Percentiles rank a stretch among this genome's conserved stretches.
Evolutionary conservation across 1,284 basidiomycete genomes (phyloP).

Genomic region (Sanguinoderma infundibulare): DNA sequence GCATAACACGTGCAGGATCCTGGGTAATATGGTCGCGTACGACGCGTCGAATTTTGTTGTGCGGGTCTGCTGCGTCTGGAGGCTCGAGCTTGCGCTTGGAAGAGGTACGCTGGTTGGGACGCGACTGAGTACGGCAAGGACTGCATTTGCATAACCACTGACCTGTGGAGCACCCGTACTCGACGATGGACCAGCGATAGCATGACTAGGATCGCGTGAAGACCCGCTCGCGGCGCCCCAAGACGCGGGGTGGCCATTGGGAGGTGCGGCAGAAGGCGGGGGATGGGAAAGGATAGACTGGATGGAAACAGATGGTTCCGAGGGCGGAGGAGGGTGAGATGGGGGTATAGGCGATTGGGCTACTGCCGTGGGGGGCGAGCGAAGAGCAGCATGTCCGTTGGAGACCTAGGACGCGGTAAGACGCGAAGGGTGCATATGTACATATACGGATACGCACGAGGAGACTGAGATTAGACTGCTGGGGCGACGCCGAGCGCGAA

Average conservation of each 20-base stretch:
- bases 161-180: conserved; percentile 14
- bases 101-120: conserved; percentile 38
- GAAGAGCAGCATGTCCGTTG: conserved; percentile 29
- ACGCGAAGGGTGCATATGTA: conserved; percentile 15
- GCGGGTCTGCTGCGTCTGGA: conserved; percentile 67
- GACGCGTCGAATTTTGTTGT: conserved; percentile 79
- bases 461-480: conserved; percentile 42
- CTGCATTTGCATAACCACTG: conserved; percentile 5
- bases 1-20: conserved; percentile 71
- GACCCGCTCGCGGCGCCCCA: conserved; percentile 24
- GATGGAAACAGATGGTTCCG: conserved; percentile 39
- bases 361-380: conserved; percentile 29
- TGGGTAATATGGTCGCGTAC: conserved; percentile 78
- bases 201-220: conserved; percentile 19
- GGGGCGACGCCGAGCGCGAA: conserved; percentile 43
- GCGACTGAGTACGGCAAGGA: conserved; percentile 6
- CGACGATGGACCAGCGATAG: conserved; percentile 17
- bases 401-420: conserved; percentile 36
- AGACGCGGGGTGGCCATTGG: conserved; percentile 38
- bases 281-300: conserved; percentile 44
- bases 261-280: conserved; percentile 9
- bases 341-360: conserved; percentile 38
- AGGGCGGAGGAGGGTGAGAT: conserved; percentile 9
- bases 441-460: conserved; percentile 45
- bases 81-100: conserved; percentile 79